Base-by-base conservation (phyloP, 2,329 filamentous ascomycete genomes). In the Fusarium compactum region DNA sequence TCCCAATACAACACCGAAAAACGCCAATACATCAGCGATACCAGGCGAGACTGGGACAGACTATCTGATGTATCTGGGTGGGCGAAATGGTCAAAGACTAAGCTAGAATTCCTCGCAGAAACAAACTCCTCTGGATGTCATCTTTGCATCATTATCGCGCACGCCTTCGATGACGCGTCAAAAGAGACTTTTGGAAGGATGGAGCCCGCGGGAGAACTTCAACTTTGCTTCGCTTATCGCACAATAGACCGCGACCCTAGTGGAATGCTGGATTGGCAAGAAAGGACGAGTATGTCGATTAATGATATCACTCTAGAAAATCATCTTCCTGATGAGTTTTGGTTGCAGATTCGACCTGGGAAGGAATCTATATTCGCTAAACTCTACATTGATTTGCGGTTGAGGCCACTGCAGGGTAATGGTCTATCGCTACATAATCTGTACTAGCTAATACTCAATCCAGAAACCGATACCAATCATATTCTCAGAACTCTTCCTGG, bases 51-150 rank as follows among this genome's bases (percentile, higher is more conserved):
- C 4, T 34, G 54, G 41, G 14, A 47, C 12, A 2, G 1, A 9
- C 8, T 47, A 0, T 25, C 8, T 3, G 15, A 34, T 6, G 8
- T 20, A 1, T 45, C 52, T 2, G 29, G 29, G 1, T 60, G 55
- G 58, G 58, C 34, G 6, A 48, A 59, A 3, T 61, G 58, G 58
- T 10, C 43, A 51, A 61, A 61, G 3, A 43, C n/a, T 8, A 61
- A 61, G 12, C 2, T 5, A 10, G 54, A 51, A 0, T 61, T 61
- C 6, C 1, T 29, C 2, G 5, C 43, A 10, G 43, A 50, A 2
- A 18, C 58, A 4, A 34, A 4, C 12, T 5, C 27, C 1, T 43
- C 55, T 1, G 58, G 58, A 5, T 61, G 58, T 14, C 58, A 61
- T 60, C 43, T 61, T 3, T 61, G 58, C 3, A 61, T 61, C 3